Conservation (phyloP, 2,329 filamentous ascomycete species). For the Fusarium subtropicale region DNA sequence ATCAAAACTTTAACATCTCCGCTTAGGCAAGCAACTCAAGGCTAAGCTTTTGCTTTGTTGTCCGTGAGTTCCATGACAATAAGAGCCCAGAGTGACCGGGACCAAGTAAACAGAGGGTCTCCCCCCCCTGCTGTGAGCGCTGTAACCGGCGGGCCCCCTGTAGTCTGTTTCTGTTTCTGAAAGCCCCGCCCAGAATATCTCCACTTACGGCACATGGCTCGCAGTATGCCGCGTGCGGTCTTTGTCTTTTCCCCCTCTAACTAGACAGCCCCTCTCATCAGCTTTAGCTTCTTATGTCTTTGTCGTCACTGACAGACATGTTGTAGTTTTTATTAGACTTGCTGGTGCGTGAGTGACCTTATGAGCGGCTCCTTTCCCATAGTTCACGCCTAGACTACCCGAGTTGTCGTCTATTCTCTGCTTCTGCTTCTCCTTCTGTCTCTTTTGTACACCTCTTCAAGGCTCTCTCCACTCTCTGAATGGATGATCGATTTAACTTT, state of each 20-base stretch:
- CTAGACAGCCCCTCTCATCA: conserved; percentile 28
- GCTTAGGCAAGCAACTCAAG: conserved; percentile 2
- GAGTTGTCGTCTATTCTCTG: neutral
- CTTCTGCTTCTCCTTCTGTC: neutral
- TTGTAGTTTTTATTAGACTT: neutral
- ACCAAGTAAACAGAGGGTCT: neutral
- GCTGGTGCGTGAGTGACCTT: conserved; percentile 20
- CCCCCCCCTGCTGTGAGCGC: neutral
- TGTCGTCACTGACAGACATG: conserved; percentile 25
- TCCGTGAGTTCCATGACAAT: neutral
- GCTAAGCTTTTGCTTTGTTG: conserved; percentile 1
- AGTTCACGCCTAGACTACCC: neutral
- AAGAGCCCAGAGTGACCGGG: neutral
- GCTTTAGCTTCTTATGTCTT: conserved; percentile 25
- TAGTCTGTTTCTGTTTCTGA: conserved; percentile 6
- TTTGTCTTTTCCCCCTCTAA: conserved; percentile 12
- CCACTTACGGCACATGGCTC: conserved; percentile 24
- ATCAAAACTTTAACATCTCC: neutral
- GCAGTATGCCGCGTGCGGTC: conserved; percentile 36
- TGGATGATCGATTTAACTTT: conserved; percentile 14
- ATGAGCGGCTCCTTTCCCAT: conserved; percentile 29
- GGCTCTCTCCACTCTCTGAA: neutral
- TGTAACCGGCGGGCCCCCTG: conserved; percentile 1
- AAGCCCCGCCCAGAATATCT: conserved; percentile 23
- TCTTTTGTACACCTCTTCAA: conserved; percentile 10